Base-by-base conservation (phyloP, 306 rosid species). In the Canavalia ensiformis region DNA sequence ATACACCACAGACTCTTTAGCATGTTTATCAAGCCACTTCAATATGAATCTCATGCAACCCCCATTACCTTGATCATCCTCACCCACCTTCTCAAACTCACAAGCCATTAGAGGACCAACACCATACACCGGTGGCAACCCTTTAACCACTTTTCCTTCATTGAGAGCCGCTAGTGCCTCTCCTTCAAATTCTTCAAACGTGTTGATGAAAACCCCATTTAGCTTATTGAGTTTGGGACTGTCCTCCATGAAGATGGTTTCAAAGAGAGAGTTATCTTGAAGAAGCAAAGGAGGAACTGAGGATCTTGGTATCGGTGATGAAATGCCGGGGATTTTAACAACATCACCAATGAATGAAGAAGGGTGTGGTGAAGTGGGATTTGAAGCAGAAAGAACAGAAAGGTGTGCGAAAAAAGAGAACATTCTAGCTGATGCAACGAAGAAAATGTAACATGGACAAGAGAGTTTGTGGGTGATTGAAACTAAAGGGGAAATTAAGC, bases 271-370 rank as follows among this genome's bases (percentile, higher is more conserved):
- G 12, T 72, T 25, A 2, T 68, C 37, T 2, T 46, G n/a, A 0
- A 74, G 85, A 34, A 88, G 90, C 4, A 42, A 6, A 3, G 86
- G 77, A 25, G 94, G 90, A 0, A 90, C 34, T 0, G 91, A 86
- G 0, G 87, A 77, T 72, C 34, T 81, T 41, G 87, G 68, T 59
- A 90, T 50, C 1, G 89, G 77, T 1, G 74, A 66, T 3, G 72
- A 52, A 2, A 86, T 52, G 2, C 84, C 81, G 0, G 89, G 89
- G 8, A 90, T 83, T 10, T 59, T 10, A 45, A 88, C n/a, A 47
- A 0, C 59, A 35, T 80, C 78, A 28, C 9, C 70, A 5, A 11
- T 9, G 4, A 79, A 31, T 0, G 80, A 8, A 28, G 52, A 44
- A 1, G 60, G 50, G 9, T 62, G 28, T 3, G 0, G 28, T 3